Evolutionary conservation across 345 rosid genomes (phyloP).

Genomic region (Laguncularia racemosa): DNA sequence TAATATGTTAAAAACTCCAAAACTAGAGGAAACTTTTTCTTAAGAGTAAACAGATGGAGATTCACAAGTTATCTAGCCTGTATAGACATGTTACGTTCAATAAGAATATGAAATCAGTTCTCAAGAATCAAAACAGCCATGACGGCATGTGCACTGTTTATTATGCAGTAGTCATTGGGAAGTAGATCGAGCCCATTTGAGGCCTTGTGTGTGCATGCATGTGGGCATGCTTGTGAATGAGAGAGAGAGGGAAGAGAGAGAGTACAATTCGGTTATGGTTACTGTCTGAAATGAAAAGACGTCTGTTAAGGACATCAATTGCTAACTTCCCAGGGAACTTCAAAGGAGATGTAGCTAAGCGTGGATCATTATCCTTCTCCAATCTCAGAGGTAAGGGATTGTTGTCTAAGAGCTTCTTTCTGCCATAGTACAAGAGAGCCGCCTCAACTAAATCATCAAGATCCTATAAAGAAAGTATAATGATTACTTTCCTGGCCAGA

Average conservation of each 20-base stretch:
- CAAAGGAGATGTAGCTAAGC: conserved; percentile 66
- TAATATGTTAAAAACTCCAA: no score
- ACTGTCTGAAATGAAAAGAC: conserved; percentile 93
- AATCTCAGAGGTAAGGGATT: conserved; percentile 58
- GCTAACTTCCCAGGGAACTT: conserved; percentile 96
- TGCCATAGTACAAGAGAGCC: conserved; percentile 70
- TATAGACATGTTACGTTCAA: no score
- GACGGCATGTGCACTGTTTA: no score
- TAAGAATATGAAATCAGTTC: no score
- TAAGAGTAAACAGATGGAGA: no score
- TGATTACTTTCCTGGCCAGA: not conserved
- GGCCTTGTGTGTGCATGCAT: not conserved
- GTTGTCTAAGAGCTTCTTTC: conserved; percentile 58
- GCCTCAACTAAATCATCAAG: conserved; percentile 85
- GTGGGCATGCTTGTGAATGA: not conserved
- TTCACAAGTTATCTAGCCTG: no score
- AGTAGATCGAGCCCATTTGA: not conserved
- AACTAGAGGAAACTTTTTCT: no score
- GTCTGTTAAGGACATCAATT: conserved; percentile 69
- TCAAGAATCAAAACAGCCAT: no score
- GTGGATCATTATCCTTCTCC: conserved; percentile 84
- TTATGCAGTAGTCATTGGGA: no score
- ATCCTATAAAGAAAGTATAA: conserved; percentile 34
- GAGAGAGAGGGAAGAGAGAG: conserved; percentile 15
- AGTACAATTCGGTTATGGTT: conserved; percentile 91